Evolutionary conservation across 2,329 filamentous ascomycete species (phyloP).

Genomic region (Zymoseptoria tritici): DNA sequence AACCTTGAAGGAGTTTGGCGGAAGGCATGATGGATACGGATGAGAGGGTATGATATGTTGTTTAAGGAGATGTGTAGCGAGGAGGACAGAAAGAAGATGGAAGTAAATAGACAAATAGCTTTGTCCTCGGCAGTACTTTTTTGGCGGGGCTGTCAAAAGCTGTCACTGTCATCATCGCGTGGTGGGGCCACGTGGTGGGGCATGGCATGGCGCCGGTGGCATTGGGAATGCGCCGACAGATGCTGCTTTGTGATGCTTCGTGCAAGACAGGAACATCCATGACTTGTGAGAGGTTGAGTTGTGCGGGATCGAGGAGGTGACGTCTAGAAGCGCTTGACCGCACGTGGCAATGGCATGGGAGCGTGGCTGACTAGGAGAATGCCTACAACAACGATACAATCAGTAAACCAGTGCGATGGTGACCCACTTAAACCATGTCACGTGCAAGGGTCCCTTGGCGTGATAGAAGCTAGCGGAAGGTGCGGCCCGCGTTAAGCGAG

Average conservation of each 20-base stretch:
- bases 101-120: neutral
- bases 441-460: no score
- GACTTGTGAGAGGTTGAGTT: neutral
- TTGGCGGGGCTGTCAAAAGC: neutral
- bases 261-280: neutral
- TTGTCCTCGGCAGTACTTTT: neutral
- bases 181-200: neutral
- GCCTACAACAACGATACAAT: no score
- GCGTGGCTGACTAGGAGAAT: neutral
- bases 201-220: neutral
- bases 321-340: neutral
- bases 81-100: neutral
- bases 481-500: no score
- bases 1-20: conserved; percentile 10
- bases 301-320: neutral
- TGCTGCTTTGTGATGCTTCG: neutral
- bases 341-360: neutral
- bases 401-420: no score
- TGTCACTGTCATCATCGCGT: neutral
- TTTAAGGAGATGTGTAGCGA: neutral
- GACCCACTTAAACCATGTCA: no score
- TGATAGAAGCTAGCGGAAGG: no score
- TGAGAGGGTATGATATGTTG: no score
- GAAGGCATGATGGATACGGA: conserved; percentile 7
- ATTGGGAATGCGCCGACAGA: neutral